Percentiles rank a stretch among this genome's conserved stretches.
Conservation (phyloP, 345 rosid genomes). For the Excoecaria cochinchinensis region DNA sequence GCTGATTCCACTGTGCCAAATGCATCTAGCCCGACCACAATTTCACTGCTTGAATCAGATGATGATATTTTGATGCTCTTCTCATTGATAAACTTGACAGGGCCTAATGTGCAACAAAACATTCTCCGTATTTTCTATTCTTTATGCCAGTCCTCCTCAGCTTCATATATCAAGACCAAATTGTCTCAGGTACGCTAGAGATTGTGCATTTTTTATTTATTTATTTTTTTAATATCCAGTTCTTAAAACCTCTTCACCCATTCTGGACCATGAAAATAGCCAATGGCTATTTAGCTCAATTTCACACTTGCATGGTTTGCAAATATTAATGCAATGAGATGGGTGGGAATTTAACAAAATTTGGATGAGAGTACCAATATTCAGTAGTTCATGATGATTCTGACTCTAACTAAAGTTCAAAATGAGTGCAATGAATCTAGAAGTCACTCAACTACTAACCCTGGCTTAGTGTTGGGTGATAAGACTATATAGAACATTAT, state of each 20-base stretch:
- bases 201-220: background rate
- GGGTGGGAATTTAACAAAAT: constrained; percentile 8
- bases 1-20: constrained; percentile 53
- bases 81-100: constrained; percentile 47
- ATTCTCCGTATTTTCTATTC: constrained; percentile 57
- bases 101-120: constrained; percentile 49
- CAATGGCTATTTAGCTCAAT: background rate
- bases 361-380: background rate
- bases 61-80: constrained; percentile 51
- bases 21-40: constrained; percentile 31
- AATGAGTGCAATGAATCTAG: background rate
- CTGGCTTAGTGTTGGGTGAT: background rate
- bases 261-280: constrained; percentile 11
- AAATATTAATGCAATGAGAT: background rate
- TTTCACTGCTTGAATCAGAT: constrained; percentile 55
- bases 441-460: background rate
- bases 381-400: background rate
- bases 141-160: constrained; percentile 54
- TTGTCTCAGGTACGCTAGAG: constrained; percentile 49
- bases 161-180: constrained; percentile 41
- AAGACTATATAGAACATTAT: background rate
- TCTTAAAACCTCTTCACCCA: too few species aligned
- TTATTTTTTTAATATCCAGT: background rate
- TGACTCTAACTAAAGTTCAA: background rate
- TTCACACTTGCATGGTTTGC: background rate